Evolutionary conservation across 495 filamentous ascomycete species (phyloP).

Genomic region (Cercophora newfieldiana): DNA sequence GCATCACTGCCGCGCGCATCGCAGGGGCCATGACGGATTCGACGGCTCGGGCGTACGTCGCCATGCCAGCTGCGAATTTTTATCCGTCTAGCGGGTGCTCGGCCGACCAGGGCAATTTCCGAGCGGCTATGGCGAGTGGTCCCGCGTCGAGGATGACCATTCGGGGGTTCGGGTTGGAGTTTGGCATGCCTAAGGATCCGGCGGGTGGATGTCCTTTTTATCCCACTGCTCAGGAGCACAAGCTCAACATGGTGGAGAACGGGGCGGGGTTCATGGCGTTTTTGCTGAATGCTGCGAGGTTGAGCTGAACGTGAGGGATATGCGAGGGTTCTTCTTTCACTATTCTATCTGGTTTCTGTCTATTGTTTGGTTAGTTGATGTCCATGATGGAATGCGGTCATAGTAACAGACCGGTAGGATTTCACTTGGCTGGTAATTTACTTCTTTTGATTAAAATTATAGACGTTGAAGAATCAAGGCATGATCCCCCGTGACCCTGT

Average conservation of each 20-base stretch:
- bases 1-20: background rate
- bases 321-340: too few species aligned
- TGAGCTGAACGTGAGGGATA: background rate
- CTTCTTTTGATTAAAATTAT: too few species aligned
- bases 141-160: constrained; percentile 31
- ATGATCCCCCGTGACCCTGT: too few species aligned
- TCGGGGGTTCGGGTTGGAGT: constrained; percentile 44
- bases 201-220: background rate
- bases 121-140: background rate
- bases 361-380: too few species aligned
- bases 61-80: constrained; percentile 34
- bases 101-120: constrained; percentile 20
- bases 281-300: constrained; percentile 4
- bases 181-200: constrained; percentile 34
- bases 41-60: constrained; percentile 31
- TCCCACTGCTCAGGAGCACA: background rate
- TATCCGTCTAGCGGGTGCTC: constrained; percentile 39
- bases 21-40: constrained; percentile 17
- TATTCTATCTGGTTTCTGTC: too few species aligned
- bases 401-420: too few species aligned
- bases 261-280: constrained; percentile 10
- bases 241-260: background rate
- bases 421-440: too few species aligned
- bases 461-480: too few species aligned
- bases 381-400: too few species aligned